Evolutionary conservation across 176 grass and related monocot species (phyloP), one percentile per base, ranked within the genome.

Genomic region (Zizania latifolia): DNA sequence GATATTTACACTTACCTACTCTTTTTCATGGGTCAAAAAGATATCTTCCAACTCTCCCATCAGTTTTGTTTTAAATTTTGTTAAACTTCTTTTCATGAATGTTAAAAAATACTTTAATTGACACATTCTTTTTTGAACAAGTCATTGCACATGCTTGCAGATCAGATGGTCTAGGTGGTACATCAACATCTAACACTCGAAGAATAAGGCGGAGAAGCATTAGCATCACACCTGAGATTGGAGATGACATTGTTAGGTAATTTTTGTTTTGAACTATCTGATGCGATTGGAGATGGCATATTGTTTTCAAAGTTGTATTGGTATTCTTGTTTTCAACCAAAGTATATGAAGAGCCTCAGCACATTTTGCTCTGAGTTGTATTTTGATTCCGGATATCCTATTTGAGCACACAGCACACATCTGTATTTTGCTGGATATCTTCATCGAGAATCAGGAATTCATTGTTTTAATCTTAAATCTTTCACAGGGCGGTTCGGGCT

Each of bases 191-290:
- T 86, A 79, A 82, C 66, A 17, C 81, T 84, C 89, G 87, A 79
- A 90, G 95, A 83, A 89, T 98, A 83, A 84, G 92, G 77, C 68
- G 86, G 82, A 89, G 95, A 92, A 99, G 92, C 76, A 94, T 94
- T 78, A 99, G 95, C 69, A 99, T 99, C 55, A 99, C 95, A 60
- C 95, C 95, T 67, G 95, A 99, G 86, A 94, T 99, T 80, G 84
- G 95, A 62, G 95, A 99, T 84, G 92, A 99, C 73, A 99, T 99
- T 66, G 95, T 88, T 79, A 94, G 95, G 95, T 99, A 84, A 83
- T 81, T 63, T 51, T 51, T 72, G 13, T 43, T 89, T 86, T 60
- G 29, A 78, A 59, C 46, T 35, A 72, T 44, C 44, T 61, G 60
- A 78, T 72, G 43, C 44, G 31, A 77, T 30, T 57, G 12, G 22